These are phyloP conservation scores for Agrocybe pediades DNA, from an alignment of 768 basidiomycete genomes.

Conservation along the genomic window DNA sequence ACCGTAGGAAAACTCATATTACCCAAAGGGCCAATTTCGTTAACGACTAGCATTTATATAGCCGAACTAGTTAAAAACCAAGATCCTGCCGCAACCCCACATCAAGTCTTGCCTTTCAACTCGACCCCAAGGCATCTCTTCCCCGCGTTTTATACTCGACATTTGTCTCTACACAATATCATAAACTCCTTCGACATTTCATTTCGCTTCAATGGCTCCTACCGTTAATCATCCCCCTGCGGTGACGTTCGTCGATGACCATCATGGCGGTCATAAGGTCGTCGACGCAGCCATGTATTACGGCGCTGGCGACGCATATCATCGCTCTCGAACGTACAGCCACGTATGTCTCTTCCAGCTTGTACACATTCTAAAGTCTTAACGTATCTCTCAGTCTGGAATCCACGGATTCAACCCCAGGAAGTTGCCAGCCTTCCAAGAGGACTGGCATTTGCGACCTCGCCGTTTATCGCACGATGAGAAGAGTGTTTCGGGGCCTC, in stretches of 20 bases:
- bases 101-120: constrained; percentile 14
- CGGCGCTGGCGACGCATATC: constrained; percentile 74
- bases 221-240: constrained; percentile 62
- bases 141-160: constrained; percentile 14
- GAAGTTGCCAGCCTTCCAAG: constrained; percentile 70
- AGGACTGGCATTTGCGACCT: constrained; percentile 71
- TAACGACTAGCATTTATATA: constrained; percentile 10
- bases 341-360: constrained; percentile 51
- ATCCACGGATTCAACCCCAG: constrained; percentile 74
- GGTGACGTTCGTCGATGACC: constrained; percentile 69
- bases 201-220: constrained; percentile 55
- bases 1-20: constrained; percentile 3
- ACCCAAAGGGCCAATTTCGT: constrained; percentile 7
- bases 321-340: constrained; percentile 87
- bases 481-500: constrained; percentile 76
- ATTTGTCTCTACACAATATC: constrained; percentile 1
- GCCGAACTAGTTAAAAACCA: constrained; percentile 16
- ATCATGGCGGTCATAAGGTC: constrained; percentile 35
- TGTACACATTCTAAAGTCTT: constrained; percentile 7
- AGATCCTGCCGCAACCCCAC: constrained; percentile 14
- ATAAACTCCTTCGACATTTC: too few species aligned
- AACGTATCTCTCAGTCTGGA: constrained; percentile 64
- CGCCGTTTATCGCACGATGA: constrained; percentile 93
- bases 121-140: constrained; percentile 12
- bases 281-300: constrained; percentile 83